These are phyloP conservation scores for Gossypium raimondii DNA, from an alignment of 345 rosid species.

Conservation along the genomic window DNA sequence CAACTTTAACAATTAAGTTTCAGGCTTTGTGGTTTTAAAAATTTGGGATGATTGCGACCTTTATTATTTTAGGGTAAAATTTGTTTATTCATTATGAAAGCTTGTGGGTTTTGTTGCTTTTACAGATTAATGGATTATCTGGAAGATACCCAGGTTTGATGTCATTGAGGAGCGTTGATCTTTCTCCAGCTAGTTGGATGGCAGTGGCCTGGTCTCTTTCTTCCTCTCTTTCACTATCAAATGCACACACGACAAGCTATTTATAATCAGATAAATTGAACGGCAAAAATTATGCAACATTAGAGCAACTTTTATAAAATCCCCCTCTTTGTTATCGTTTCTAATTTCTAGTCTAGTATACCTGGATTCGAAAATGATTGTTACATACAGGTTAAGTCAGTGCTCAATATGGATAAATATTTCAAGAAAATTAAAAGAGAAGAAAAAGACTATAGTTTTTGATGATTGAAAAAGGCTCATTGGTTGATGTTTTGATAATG, in stretches of 20 bases:
- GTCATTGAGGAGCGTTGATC: constrained; percentile 95
- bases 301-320: neutral
- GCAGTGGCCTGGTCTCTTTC: constrained; percentile 83
- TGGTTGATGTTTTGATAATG: neutral
- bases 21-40: neutral
- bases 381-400: neutral
- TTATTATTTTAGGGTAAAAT: neutral
- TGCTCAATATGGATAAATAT: no score
- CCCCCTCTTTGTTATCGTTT: neutral
- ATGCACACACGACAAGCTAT: neutral
- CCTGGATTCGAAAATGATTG: neutral
- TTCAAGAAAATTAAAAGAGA: no score
- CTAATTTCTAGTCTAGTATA: neutral
- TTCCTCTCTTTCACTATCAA: neutral
- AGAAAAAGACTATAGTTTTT: no score
- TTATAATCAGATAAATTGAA: neutral
- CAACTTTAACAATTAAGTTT: constrained; percentile 13
- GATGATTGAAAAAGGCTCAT: neutral
- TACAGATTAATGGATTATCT: constrained; percentile 74
- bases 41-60: constrained; percentile 6
- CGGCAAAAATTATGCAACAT: neutral
- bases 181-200: constrained; percentile 99
- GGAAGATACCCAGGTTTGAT: constrained; percentile 69
- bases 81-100: constrained; percentile 9
- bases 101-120: constrained; percentile 12